Conservation (phyloP, 306 rosid species). For the Hylodesmum podocarpum region DNA sequence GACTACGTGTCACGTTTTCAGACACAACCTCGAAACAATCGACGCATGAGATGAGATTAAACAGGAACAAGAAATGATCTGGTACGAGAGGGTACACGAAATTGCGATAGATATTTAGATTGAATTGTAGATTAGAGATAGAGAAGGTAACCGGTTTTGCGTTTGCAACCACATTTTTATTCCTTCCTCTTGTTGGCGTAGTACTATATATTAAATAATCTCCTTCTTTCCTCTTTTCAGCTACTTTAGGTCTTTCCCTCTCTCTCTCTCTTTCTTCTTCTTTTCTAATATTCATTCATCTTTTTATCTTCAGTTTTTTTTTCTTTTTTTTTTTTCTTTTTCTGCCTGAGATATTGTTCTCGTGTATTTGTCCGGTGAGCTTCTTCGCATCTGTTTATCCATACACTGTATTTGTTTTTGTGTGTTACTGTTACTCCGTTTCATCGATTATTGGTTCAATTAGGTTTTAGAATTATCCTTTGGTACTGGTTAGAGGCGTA, state of each 20-base stretch:
- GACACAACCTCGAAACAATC: constrained; percentile 12
- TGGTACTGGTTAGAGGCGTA: neutral
- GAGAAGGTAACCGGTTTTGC: too few relatives aligned
- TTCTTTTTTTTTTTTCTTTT: neutral
- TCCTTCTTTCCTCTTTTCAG: constrained; percentile 19
- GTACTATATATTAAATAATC: constrained; percentile 9
- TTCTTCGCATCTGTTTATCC: neutral
- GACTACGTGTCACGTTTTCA: constrained; percentile 29
- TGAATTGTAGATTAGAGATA: neutral
- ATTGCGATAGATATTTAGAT: neutral
- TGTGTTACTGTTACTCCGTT: constrained; percentile 13
- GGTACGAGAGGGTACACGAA: constrained; percentile 9
- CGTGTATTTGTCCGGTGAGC: constrained; percentile 28
- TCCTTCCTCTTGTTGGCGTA: constrained; percentile 16
- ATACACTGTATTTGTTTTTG: neutral
- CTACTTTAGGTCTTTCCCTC: constrained; percentile 8
- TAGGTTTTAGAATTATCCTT: constrained; percentile 3
- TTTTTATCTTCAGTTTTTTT: neutral
- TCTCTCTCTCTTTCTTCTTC: neutral
- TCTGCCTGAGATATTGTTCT: neutral
- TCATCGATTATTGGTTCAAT: neutral
- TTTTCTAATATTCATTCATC: neutral
- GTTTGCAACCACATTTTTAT: constrained; percentile 54
- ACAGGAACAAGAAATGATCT: neutral
- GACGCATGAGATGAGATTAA: neutral